phyloP scores from a whole-genome alignment of 129 eudicot genomes.

The Arctium minus region DNA sequence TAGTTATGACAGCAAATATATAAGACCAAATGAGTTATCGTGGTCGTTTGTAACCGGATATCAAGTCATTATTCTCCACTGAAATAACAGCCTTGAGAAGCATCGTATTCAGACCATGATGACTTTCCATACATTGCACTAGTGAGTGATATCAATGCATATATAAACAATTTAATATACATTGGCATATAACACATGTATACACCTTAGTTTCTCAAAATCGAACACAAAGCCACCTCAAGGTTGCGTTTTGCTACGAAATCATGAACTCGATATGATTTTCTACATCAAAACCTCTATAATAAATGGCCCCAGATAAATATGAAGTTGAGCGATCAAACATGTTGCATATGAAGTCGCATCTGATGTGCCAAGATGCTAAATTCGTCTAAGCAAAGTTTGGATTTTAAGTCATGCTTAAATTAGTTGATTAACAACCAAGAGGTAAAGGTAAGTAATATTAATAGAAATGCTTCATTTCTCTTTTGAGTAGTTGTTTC shows the following conservation, averaged over 20 bases:
- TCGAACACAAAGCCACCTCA: background rate
- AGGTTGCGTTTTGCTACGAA: background rate
- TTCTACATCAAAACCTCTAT: background rate
- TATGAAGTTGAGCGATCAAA: too few species aligned
- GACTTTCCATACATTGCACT: background rate
- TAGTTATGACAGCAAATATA: background rate
- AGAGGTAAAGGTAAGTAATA: too few species aligned
- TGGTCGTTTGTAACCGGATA: background rate
- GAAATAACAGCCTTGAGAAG: background rate
- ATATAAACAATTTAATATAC: too few species aligned
- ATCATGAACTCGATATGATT: background rate
- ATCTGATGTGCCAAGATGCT: too few species aligned
- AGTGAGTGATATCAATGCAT: background rate
- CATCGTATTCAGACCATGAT: background rate
- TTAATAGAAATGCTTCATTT: too few species aligned
- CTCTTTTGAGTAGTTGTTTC: too few species aligned
- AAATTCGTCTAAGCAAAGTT: too few species aligned
- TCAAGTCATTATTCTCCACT: background rate
- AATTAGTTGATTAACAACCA: too few species aligned
- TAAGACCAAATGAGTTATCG: background rate
- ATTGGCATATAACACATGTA: background rate
- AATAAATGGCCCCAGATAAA: background rate
- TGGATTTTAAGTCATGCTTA: too few species aligned
- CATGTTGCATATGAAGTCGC: too few species aligned
- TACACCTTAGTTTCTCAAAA: background rate